Evolutionary conservation across 2,329 filamentous ascomycete genomes (phyloP), one percentile per base, ranked within the genome.

Genomic region (Phyllosticta capitalensis): DNA sequence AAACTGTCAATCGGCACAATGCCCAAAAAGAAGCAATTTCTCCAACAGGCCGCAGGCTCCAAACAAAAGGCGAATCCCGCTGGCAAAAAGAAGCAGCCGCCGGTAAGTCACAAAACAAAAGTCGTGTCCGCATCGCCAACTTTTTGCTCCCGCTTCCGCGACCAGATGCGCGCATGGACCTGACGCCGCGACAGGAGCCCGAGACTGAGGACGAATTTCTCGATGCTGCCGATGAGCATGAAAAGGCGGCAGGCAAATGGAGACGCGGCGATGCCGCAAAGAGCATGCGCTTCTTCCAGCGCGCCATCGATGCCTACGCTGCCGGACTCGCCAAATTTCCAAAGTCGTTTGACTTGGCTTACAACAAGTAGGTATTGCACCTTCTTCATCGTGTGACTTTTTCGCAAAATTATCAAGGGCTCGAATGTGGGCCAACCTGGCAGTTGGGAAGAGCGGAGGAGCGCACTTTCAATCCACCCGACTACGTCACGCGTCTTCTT

Each of bases 161-260:
- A 26, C 24, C 24, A 26, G 7, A 26, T 26, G 7, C 24, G 4
- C 7, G 3, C 7, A 26, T 26, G 24, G 24, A 4, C 24, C 58
- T 59, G 33, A 59, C 49, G 3, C 24, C 24, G 22, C 1, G 21
- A 33, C 66, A 85, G 74, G 75, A 74, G 19, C 81, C 85, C 5
- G 77, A 82, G 60, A 83, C 82, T 1, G 83, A 83, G 56, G 85
- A 88, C 74, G 86, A 89, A 63, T 89, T 83, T 65, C 78, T 88
- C 56, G 84, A 83, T 62, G 82, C 80, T 22, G 87, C 85, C 10
- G 86, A 89, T 58, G 81, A 85, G 30, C 79, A 84, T 61, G 87
- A 90, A 72, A 84, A 88, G 70, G 83, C 83, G 5, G 87, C 85
- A 6, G 85, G 87, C 63, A 90, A 90, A 79, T 89, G 86, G 83